Conservation (phyloP, 148 eudicot genomes). For the Mesembryanthemum crystallinum region DNA sequence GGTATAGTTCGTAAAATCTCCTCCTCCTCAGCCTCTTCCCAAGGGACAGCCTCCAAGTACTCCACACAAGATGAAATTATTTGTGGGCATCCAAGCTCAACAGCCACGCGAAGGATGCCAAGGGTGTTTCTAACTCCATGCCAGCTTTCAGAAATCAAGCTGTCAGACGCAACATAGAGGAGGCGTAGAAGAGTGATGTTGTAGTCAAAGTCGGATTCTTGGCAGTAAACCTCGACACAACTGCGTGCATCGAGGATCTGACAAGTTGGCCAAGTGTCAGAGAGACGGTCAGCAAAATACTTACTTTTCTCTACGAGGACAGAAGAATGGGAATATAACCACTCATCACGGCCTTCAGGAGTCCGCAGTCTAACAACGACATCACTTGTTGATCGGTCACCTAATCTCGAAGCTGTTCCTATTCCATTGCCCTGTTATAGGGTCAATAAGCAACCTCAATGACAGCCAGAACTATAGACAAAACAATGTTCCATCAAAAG, state of each 20-base stretch:
- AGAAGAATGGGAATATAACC: slow-evolving; percentile 86
- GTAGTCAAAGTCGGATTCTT: slow-evolving; percentile 68
- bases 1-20: slow-evolving; percentile 68
- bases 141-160: slow-evolving; percentile 41
- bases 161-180: slow-evolving; percentile 43
- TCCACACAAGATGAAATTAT: slow-evolving; percentile 61
- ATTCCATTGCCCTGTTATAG: slow-evolving; percentile 39
- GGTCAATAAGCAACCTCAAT: neutral
- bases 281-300: slow-evolving; percentile 87
- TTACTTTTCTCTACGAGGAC: slow-evolving; percentile 66
- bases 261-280: slow-evolving; percentile 93
- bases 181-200: slow-evolving; percentile 67
- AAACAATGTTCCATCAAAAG: neutral
- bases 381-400: slow-evolving; percentile 84
- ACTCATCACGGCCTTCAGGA: slow-evolving; percentile 77
- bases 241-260: slow-evolving; percentile 90
- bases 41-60: slow-evolving; percentile 84
- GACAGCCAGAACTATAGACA: neutral
- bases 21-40: slow-evolving; percentile 94
- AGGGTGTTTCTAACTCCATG: slow-evolving; percentile 72
- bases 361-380: slow-evolving; percentile 82
- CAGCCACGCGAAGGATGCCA: slow-evolving; percentile 68
- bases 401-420: slow-evolving; percentile 41
- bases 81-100: slow-evolving; percentile 64
- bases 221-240: slow-evolving; percentile 82